Evolutionary conservation across 164 flowering plant species (phyloP).

Genomic region (Piper longum): DNA sequence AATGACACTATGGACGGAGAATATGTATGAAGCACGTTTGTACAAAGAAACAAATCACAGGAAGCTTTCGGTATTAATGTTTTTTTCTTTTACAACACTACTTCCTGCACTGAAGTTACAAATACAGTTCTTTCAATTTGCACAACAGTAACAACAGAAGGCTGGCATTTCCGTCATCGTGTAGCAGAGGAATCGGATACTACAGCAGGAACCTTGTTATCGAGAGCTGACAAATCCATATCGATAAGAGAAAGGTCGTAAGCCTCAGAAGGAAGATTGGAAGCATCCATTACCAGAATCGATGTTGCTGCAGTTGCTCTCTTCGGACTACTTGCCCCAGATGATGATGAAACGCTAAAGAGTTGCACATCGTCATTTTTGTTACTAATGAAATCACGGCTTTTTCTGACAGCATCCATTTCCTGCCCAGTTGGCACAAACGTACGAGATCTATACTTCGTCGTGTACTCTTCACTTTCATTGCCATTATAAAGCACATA

Average conservation of each 20-base stretch:
- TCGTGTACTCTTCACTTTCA: conserved; percentile 74
- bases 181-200: conserved; percentile 16
- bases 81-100: no score
- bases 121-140: no score
- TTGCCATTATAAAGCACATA: conserved; percentile 82
- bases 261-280: conserved; percentile 28
- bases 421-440: conserved; percentile 95
- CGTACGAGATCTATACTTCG: conserved; percentile 78
- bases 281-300: conserved; percentile 48
- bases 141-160: no score
- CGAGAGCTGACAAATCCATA: conserved; percentile 50
- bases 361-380: conserved; percentile 57
- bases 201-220: conserved; percentile 51
- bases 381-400: conserved; percentile 46
- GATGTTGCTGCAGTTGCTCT: conserved; percentile 18
- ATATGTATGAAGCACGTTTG: no score
- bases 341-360: conserved; percentile 52
- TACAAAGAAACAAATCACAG: no score
- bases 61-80: no score
- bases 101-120: no score
- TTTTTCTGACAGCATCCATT: conserved; percentile 78
- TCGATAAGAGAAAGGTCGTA: conserved; percentile 68
- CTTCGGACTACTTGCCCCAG: conserved; percentile 46
- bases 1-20: no score
- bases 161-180: conserved; percentile 13